Base-by-base conservation (phyloP, 1,139 yeast species). In the Kluyveromyces marxianus region DNA sequence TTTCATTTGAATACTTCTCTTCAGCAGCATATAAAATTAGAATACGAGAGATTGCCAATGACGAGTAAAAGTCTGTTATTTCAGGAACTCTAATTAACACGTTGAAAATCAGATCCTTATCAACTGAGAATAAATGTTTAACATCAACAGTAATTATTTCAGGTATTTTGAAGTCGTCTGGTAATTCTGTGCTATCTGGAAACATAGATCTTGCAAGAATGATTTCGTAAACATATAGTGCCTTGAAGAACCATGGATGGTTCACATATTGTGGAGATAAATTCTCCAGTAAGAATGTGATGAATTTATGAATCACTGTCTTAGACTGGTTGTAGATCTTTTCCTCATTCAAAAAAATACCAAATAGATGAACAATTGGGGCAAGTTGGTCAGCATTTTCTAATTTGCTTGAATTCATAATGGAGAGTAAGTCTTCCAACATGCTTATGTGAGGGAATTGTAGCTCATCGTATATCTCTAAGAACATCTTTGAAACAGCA, bases 11-110 rank as follows among this genome's bases (percentile, higher is more conserved):
- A 44, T 59, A 65, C 0, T 55, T 59, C 25, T 72, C 72, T 10
- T 73, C 69, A 35, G 72, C 69, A 7, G 87, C 71, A 51, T 74
- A 77, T 7, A 82, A 59, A 0, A 80, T 71, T 47, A 84, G 60
- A 1, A 83, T 56, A 35, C 81, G 69, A 8, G 79, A 70, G 2
- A 79, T 62, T 0, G 79, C 74, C 2, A 74, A 54, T 0, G 83
- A 82, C 2, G 77, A 64, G 35, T 72, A 68, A 24, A 74, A 69
- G 37, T 69, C 70, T 1, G 68, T 58, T 6, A 79, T 60, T 0
- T 67, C 67, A 3, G 67, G 65, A 3, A 76, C 60, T 1, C 62
- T 53, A 2, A 77, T 54, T 25, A 84, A 45, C 0, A 63, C 57
- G 0, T 71, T 67, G 48, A 83, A 75, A 1, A 85, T 58, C 1